Evolutionary conservation across 2,329 filamentous ascomycete species (phyloP).

Genomic region (Colletotrichum cuscutae): DNA sequence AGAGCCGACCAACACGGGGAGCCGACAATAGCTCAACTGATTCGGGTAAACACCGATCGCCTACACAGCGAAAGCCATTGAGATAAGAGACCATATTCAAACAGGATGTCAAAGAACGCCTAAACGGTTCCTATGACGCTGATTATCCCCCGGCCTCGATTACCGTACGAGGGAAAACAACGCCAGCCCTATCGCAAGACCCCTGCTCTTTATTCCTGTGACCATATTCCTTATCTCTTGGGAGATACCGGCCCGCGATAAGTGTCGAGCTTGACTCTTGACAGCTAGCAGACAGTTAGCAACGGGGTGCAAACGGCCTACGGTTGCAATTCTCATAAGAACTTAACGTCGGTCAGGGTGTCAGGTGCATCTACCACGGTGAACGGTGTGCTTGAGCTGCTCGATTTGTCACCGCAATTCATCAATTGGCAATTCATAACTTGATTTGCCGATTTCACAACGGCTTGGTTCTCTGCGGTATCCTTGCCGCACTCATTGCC

Average conservation of each 20-base stretch:
- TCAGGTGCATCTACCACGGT: not conserved
- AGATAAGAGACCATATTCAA: constrained; percentile 11
- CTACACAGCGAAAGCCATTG: not conserved
- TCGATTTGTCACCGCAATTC: not conserved
- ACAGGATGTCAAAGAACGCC: not conserved
- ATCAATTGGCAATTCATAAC: not conserved
- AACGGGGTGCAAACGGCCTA: too few species aligned
- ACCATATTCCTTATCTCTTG: constrained; percentile 23
- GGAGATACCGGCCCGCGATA: constrained; percentile 9
- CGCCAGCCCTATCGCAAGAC: not conserved
- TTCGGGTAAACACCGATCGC: not conserved
- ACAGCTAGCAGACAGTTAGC: too few species aligned
- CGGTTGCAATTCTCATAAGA: not conserved
- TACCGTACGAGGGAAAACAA: not conserved
- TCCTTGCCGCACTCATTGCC: not conserved
- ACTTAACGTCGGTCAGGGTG: not conserved
- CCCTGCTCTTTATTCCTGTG: constrained; percentile 7
- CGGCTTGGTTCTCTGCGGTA: not conserved
- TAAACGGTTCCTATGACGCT: not conserved
- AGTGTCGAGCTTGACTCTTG: too few species aligned
- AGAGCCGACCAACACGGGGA: not conserved
- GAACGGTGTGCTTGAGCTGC: not conserved
- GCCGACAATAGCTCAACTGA: not conserved
- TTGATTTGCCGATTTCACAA: not conserved
- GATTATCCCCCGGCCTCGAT: not conserved